Evolutionary conservation across 169 alveolate genomes (phyloP).

Genomic region (Plasmodium gonderi): DNA sequence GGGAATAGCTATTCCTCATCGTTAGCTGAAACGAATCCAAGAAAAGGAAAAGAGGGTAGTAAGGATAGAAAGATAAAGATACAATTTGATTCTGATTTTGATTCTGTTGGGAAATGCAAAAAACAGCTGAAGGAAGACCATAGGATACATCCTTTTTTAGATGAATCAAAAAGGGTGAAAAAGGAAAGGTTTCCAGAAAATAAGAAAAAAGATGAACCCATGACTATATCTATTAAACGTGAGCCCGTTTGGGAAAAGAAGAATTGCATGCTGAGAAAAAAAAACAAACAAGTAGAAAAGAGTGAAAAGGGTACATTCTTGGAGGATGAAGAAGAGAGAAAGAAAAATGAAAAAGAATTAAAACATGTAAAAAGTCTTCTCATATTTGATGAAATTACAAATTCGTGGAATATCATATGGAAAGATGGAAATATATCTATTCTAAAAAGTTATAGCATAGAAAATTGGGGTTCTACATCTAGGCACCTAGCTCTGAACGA

Average conservation of each 20-base stretch:
- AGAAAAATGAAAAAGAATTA: neutral
- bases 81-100: neutral
- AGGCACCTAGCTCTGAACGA: constrained; percentile 4
- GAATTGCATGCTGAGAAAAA: neutral
- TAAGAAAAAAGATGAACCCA: neutral
- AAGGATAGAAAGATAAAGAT: neutral
- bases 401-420: constrained; percentile 19
- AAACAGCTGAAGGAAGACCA: neutral
- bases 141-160: neutral
- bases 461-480: neutral
- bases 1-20: neutral
- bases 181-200: neutral
- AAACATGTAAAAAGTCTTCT: neutral
- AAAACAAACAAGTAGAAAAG: too few species aligned
- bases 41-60: neutral
- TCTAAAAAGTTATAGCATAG: neutral
- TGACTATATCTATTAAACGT: neutral
- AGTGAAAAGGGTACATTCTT: too few species aligned
- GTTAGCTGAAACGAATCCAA: neutral
- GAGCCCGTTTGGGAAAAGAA: neutral
- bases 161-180: neutral
- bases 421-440: neutral
- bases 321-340: neutral
- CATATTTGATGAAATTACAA: constrained; percentile 2
- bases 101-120: neutral